Evolutionary conservation across 371 early-diverging fungal genomes (phyloP).

Genomic region (Chytridium lagenaria): DNA sequence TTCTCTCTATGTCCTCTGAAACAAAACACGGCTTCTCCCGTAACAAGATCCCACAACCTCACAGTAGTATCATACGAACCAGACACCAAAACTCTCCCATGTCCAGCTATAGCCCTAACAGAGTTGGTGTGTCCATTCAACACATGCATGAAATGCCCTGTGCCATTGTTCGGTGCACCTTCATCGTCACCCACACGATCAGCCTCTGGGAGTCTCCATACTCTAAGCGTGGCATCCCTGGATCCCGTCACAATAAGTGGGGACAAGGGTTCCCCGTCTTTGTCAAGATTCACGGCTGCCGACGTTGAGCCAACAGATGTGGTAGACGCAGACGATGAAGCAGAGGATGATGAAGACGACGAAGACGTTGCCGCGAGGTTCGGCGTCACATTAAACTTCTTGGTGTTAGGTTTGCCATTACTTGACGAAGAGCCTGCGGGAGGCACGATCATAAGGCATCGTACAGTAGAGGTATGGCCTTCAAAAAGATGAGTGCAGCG

Average conservation of each 20-base stretch:
- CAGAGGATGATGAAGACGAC: too few relatives aligned
- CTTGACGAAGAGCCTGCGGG: conserved; percentile 54
- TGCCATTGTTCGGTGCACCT: conserved; percentile 37
- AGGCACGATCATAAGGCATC: conserved; percentile 87
- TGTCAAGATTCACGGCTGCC: not conserved
- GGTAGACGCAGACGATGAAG: not conserved
- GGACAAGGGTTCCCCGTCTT: conserved; percentile 8
- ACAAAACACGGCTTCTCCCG: conserved; percentile 69
- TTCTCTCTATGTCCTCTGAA: conserved; percentile 89
- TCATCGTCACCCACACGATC: conserved; percentile 20
- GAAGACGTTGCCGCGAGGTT: too few relatives aligned
- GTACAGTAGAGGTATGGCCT: conserved; percentile 95
- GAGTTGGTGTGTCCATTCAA: conserved; percentile 88
- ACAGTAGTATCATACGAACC: conserved; percentile 97
- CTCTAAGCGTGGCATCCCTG: conserved; percentile 90
- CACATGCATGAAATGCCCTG: conserved; percentile 68
- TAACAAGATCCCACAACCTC: conserved; percentile 89
- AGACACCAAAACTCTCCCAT: conserved; percentile 86
- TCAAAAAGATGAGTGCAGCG: conserved; percentile 84
- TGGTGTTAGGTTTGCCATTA: conserved; percentile 1
- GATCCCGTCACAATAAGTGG: conserved; percentile 94
- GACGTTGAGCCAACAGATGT: not conserved
- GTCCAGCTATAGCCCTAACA: conserved; percentile 93
- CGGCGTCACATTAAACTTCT: too few relatives aligned
- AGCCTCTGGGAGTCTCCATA: conserved; percentile 92